Evolutionary conservation across 345 rosid species (phyloP), one percentile per base, ranked within the genome.

Genomic region (Reutealis trisperma): DNA sequence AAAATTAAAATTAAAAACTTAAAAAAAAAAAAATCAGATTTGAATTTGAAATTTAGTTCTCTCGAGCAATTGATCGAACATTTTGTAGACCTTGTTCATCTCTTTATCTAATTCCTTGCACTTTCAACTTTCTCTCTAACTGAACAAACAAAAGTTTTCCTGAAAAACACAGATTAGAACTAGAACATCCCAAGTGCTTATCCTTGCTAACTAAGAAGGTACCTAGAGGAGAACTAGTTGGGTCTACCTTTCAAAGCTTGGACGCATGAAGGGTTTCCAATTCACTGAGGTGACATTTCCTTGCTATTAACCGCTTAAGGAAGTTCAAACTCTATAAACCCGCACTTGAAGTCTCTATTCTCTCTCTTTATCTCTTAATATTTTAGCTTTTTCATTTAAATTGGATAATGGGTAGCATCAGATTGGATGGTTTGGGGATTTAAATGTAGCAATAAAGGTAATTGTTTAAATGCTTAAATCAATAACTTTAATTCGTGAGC

Each of bases 251-350:
- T 74, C 98, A 88, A 79, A 87, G 90, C 64, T 93, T 93, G 98
- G 96, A 93, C 91, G 96, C 86, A 91, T 1, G 94, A 91, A 63
- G 97, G 97, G 22, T 85, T 85, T 49, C 90, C 97, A 63, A 78
- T 91, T 82, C 97, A 93, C 62, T 82, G 90, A 60, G 96, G 93
- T 41, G 96, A 93, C 70, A 84, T 89, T 63, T 91, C 78, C 97
- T 91, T 80, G 81, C 94, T n/a, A 82, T 93, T 42, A 93, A 91
- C 70, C 90, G 96, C 7, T 78, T 91, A 76, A 85, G 99, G 80
- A 93, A 90, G 87, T 91, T 87, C 67, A 86, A 88, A 51, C 54
- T 82, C 78, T 83, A 90, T 76, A 93, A 87, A 85, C 90, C 93
- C 8, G 97, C 98, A 19, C 94, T 91, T 72, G 89, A 90, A 92